Conservation (phyloP, 1,139 yeast genomes). For the Saccharomyces hybrid region DNA sequence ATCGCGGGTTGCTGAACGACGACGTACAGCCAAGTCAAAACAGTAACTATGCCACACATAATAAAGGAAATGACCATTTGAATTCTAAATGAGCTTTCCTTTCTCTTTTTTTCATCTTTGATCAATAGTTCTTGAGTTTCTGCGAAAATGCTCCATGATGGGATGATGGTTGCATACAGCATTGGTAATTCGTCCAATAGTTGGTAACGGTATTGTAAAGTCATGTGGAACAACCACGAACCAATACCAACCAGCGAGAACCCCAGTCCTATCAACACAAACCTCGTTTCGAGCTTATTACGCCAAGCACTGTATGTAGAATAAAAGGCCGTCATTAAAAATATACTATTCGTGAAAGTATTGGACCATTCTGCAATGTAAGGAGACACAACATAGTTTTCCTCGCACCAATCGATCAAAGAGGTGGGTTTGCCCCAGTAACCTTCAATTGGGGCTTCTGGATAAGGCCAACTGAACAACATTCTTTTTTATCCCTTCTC, state of each 20-base stretch:
- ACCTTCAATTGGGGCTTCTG: constrained; percentile 30
- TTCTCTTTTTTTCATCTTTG: constrained; percentile 35
- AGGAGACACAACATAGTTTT: constrained; percentile 77
- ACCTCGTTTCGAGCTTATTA: constrained; percentile 61
- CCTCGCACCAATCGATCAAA: constrained; percentile 96
- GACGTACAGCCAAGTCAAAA: constrained; percentile 58
- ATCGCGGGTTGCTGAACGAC: constrained; percentile 72
- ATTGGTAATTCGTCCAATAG: constrained; percentile 91
- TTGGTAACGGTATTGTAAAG: constrained; percentile 79
- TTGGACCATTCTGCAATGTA: constrained; percentile 86
- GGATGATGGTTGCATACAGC: constrained; percentile 95
- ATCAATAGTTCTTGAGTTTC: constrained; percentile 40
- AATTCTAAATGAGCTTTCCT: constrained; percentile 19
- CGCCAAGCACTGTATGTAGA: constrained; percentile 55
- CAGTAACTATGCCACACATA: constrained; percentile 49
- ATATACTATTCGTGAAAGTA: constrained; percentile 66
- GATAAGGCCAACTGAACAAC: constrained; percentile 29
- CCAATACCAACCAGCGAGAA: constrained; percentile 88
- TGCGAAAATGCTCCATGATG: constrained; percentile 50
- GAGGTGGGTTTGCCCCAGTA: constrained; percentile 39
- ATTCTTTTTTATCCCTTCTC: constrained; percentile 6
- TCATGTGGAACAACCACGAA: constrained; percentile 94
- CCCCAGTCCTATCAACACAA: constrained; percentile 64
- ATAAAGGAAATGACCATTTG: constrained; percentile 38
- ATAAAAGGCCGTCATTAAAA: constrained; percentile 56